phyloP scores from a whole-genome alignment of 176 grass and related monocot genomes.

The Tuctoria greenei region DNA sequence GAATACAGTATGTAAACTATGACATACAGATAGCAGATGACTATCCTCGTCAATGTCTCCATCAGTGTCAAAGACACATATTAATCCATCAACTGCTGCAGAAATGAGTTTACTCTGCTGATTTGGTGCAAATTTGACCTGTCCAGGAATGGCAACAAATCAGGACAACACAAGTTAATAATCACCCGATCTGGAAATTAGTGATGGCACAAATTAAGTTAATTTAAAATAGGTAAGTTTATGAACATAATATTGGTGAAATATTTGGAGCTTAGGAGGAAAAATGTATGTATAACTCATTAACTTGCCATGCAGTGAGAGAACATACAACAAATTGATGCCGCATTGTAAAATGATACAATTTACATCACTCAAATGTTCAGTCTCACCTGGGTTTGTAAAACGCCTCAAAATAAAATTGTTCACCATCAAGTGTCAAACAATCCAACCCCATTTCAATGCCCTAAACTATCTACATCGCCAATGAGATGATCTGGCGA shows the following conservation, averaged over 20 bases:
- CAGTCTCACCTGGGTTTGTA: background rate
- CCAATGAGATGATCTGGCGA: background rate
- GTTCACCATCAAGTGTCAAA: background rate
- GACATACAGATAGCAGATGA: constrained; percentile 63
- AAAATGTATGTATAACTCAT: background rate
- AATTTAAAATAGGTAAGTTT: background rate
- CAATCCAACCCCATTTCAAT: background rate
- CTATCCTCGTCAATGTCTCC: constrained; percentile 74
- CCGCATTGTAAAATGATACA: background rate
- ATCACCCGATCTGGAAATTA: background rate
- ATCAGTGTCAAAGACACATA: constrained; percentile 79
- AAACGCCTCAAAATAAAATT: too few species aligned
- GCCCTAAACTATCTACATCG: background rate
- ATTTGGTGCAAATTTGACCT: constrained; percentile 70
- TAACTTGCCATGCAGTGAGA: background rate
- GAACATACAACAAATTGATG: background rate
- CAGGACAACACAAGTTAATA: background rate
- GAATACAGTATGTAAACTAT: background rate
- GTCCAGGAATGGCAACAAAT: constrained; percentile 4
- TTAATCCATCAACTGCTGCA: constrained; percentile 71
- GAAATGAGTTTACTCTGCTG: constrained; percentile 75
- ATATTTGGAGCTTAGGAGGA: background rate
- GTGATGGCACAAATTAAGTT: background rate
- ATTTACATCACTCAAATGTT: background rate
- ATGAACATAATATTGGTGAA: background rate